Conservation (phyloP, 1,284 basidiomycete genomes). For the Sutorius eximius region DNA sequence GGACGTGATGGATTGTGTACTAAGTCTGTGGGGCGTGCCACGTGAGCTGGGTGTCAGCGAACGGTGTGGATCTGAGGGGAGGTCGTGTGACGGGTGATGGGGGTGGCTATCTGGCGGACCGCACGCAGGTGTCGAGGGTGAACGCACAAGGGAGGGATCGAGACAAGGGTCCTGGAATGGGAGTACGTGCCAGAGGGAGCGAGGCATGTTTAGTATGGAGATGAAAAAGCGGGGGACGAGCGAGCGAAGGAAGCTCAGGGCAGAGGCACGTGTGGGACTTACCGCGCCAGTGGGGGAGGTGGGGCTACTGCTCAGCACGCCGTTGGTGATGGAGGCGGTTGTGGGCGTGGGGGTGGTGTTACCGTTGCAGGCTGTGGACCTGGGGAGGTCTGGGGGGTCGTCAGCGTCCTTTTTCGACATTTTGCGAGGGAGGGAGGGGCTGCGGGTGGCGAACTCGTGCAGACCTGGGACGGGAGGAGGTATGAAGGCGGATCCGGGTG, state of each 20-base stretch:
- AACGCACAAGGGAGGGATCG: neutral
- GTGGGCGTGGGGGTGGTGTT: neutral
- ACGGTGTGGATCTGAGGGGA: conserved; percentile 9
- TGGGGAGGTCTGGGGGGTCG: conserved; percentile 6
- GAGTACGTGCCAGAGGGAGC: conserved; percentile 24
- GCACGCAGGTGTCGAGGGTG: neutral
- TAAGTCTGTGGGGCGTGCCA: conserved; percentile 18
- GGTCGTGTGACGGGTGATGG: conserved; percentile 2
- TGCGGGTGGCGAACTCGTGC: conserved; percentile 61
- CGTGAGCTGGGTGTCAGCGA: conserved; percentile 7
- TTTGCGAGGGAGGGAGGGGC: conserved; percentile 35
- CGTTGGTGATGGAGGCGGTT: neutral
- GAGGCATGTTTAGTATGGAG: conserved; percentile 31
- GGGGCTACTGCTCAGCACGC: neutral
- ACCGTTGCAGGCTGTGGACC: conserved; percentile 3
- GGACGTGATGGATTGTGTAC: conserved; percentile 32
- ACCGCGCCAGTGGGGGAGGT: conserved; percentile 25
- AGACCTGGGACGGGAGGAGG: conserved; percentile 62
- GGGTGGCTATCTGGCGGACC: conserved; percentile 7
- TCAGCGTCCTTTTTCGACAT: conserved; percentile 27
- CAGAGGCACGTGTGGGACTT: conserved; percentile 23
- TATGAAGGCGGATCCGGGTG: conserved; percentile 63
- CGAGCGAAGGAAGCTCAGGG: conserved; percentile 24
- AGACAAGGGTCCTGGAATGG: conserved; percentile 25
- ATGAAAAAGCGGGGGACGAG: conserved; percentile 29